Evolutionary conservation across 2,329 filamentous ascomycete genomes (phyloP).

Genomic region (Seiridium cupressi): DNA sequence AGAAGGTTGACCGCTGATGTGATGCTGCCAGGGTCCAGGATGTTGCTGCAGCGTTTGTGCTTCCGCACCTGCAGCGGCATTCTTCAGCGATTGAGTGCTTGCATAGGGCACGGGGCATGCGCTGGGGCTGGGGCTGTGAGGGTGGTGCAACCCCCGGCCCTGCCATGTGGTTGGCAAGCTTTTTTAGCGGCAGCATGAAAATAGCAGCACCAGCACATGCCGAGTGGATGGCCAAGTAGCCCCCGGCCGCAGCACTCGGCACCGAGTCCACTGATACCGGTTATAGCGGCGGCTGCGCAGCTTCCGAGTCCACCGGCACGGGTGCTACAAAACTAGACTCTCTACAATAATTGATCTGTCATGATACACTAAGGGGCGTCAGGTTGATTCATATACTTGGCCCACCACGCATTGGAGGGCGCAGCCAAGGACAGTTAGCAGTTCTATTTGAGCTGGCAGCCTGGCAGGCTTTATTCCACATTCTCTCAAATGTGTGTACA

Average conservation of each 20-base stretch:
- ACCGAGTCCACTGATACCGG: neutral
- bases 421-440: no score
- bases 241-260: neutral
- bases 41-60: neutral
- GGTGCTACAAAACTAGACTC: no score
- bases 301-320: neutral
- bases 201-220: neutral
- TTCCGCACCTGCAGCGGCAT: neutral
- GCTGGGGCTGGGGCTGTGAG: neutral
- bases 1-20: no score
- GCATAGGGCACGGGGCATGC: neutral
- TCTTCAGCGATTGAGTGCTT: neutral
- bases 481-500: slow-evolving; percentile 64
- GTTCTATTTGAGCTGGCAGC: no score
- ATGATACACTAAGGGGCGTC: no score
- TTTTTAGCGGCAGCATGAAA: neutral
- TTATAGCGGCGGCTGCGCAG: neutral
- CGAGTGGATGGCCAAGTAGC: neutral
- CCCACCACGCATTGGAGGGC: no score
- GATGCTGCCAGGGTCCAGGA: neutral
- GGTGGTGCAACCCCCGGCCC: neutral
- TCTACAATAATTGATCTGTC: no score
- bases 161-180: neutral
- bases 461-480: neutral
- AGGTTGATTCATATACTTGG: no score